Percentiles rank a stretch among this genome's conserved stretches.
Evolutionary conservation across 176 grass and related monocot species (phyloP).

Genomic region (Echinochloa phyllopogon): DNA sequence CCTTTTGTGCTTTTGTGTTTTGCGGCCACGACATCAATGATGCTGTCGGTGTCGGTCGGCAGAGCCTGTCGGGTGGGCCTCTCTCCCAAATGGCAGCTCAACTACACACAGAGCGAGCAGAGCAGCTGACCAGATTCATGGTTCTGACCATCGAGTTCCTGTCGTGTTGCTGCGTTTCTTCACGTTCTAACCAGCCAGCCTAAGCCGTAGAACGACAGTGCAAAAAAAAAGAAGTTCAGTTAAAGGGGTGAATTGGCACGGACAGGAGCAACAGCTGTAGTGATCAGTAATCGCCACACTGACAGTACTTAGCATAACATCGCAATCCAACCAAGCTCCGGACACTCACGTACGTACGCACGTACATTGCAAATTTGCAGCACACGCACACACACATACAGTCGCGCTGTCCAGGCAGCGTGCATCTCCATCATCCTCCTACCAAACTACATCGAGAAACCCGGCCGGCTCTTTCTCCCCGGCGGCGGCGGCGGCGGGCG

Average conservation of each 20-base stretch:
- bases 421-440: not conserved
- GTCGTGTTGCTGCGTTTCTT: not conserved
- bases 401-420: not conserved
- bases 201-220: not conserved
- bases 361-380: slow-evolving; percentile 29
- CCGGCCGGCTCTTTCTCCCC: slow-evolving; percentile 51
- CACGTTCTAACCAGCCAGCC: not conserved
- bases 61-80: not conserved
- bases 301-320: slow-evolving; percentile 26
- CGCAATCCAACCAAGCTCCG: slow-evolving; percentile 58
- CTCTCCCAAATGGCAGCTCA: not conserved
- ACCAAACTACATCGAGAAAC: too few relatives aligned
- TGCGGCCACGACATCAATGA: slow-evolving; percentile 10
- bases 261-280: not conserved
- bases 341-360: slow-evolving; percentile 33
- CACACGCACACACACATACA: slow-evolving; percentile 13
- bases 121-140: not conserved
- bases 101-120: not conserved
- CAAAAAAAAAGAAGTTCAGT: not conserved
- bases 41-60: slow-evolving; percentile 34
- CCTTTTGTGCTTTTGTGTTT: not conserved
- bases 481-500: slow-evolving; percentile 1
- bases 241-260: not conserved
- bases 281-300: slow-evolving; percentile 46
- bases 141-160: not conserved